These are phyloP conservation scores for Pleurotus ostreatus DNA, from an alignment of 768 basidiomycete species.

Conservation along the genomic window DNA sequence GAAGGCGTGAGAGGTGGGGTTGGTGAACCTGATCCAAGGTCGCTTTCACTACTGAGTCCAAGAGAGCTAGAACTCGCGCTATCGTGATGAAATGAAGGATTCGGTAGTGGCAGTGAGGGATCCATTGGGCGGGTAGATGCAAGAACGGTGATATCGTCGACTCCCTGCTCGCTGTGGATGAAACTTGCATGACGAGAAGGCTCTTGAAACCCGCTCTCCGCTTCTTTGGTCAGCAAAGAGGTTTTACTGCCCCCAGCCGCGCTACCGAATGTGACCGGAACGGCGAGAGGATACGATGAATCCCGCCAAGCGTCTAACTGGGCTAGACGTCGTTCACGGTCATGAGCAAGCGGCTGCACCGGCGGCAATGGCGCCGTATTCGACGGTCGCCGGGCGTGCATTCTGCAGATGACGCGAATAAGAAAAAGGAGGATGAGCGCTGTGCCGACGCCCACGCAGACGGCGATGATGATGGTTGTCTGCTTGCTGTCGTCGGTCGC, in stretches of 20 bases:
- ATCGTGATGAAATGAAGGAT: conserved; percentile 19
- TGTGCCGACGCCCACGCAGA: conserved; percentile 38
- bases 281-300: conserved; percentile 16
- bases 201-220: conserved; percentile 11
- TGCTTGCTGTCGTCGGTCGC: conserved; percentile 21
- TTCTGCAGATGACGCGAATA: conserved; percentile 31
- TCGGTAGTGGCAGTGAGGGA: conserved; percentile 17
- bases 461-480: conserved; percentile 46
- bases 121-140: conserved; percentile 12
- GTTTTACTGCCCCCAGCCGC: conserved; percentile 26
- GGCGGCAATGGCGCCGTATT: conserved; percentile 53
- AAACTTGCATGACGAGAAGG: conserved; percentile 14
- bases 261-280: conserved; percentile 14
- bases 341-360: conserved; percentile 60
- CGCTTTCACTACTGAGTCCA: conserved; percentile 10
- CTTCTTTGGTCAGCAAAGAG: conserved; percentile 26
- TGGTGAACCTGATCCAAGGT: conserved; percentile 10
- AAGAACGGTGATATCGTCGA: conserved; percentile 14
- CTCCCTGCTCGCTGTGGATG: conserved; percentile 12
- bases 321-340: conserved; percentile 47
- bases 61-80: conserved; percentile 28
- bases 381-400: conserved; percentile 20
- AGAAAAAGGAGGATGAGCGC: conserved; percentile 33
- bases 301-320: conserved; percentile 28
- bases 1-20: conserved; percentile 9